phyloP scores from a whole-genome alignment of 345 rosid genomes.

The Salix viminalis region DNA sequence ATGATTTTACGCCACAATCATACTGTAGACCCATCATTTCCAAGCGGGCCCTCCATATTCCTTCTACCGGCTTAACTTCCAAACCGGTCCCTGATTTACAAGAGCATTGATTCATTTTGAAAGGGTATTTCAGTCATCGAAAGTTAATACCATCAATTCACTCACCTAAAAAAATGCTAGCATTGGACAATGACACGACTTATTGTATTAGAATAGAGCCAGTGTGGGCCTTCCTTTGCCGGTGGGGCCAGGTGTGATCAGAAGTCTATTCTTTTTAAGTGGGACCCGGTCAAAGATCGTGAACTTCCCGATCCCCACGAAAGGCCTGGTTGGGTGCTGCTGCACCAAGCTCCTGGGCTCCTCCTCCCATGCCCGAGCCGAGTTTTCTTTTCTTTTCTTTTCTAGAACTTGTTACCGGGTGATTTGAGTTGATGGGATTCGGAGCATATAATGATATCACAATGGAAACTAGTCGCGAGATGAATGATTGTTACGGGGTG shows the following conservation, averaged over 20 bases:
- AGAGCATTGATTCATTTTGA: background rate
- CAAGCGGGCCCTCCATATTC: background rate
- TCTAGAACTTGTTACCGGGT: background rate
- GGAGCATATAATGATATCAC: background rate
- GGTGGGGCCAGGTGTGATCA: background rate
- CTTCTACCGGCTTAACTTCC: background rate
- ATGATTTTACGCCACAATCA: background rate
- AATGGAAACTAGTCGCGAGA: background rate
- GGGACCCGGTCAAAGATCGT: background rate
- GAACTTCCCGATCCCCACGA: no score
- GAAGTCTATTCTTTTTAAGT: background rate
- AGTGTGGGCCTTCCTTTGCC: background rate
- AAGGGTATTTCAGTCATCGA: constrained; percentile 1
- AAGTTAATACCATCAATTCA: background rate
- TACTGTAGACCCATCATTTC: background rate
- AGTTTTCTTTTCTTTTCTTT: no score
- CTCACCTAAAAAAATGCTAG: background rate
- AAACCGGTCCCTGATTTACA: background rate
- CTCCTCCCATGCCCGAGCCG: background rate
- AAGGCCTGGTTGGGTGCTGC: background rate
- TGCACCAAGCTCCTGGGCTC: background rate
- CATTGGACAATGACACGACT: background rate
- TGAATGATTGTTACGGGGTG: no score
- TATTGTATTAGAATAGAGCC: background rate
- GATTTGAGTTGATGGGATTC: background rate